These are phyloP conservation scores for Tolypocladium album DNA, from an alignment of 2,329 filamentous ascomycete genomes.

Conservation along the genomic window DNA sequence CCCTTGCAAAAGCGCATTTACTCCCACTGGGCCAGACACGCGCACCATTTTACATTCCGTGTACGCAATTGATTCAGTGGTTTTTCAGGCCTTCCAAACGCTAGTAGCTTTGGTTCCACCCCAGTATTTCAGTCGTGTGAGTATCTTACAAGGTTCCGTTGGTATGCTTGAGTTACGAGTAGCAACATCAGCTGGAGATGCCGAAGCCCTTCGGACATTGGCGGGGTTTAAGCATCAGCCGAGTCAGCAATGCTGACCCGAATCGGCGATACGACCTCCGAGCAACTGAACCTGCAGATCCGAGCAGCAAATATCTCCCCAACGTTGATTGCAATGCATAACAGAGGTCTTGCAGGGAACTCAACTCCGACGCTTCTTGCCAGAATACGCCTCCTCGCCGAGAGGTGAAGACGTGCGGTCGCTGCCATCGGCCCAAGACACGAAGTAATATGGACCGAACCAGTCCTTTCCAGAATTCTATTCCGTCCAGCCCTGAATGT, in stretches of 20 bases:
- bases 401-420: background rate
- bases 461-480: background rate
- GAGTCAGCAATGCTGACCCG: background rate
- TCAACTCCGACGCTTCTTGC: too few relatives aligned
- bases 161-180: background rate
- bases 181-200: background rate
- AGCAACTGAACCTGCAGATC: background rate
- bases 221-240: background rate
- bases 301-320: background rate
- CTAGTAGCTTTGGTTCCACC: too few relatives aligned
- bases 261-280: background rate
- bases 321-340: background rate
- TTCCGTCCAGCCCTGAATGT: background rate
- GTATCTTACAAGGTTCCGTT: too few relatives aligned
- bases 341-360: background rate
- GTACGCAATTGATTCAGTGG: too few relatives aligned
- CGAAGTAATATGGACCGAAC: background rate
- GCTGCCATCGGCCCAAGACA: background rate
- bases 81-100: too few relatives aligned
- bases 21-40: too few relatives aligned
- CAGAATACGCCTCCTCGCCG: background rate
- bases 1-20: background rate
- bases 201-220: background rate
- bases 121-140: too few relatives aligned
- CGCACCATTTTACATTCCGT: too few relatives aligned